A percentile compares a stretch with the other conserved stretches of the same genome.
phyloP scores from a whole-genome alignment of 129 eudicot genomes.

The Ambrosia trifida region DNA sequence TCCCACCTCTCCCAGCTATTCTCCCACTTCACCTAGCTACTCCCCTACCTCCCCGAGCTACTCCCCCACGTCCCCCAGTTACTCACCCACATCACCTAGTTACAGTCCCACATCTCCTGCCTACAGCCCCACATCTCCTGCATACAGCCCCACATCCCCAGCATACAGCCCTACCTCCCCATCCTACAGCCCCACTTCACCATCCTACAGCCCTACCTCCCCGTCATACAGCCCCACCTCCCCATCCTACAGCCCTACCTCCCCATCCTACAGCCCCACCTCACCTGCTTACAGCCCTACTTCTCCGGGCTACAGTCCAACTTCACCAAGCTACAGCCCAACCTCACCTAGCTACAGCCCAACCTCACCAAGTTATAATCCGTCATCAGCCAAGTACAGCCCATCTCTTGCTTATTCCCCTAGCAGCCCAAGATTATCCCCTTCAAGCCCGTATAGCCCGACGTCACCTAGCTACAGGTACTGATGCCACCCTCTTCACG shows the following conservation, averaged over 20 bases:
- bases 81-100: slow-evolving; percentile 76
- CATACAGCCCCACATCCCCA: slow-evolving; percentile 88
- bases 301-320: slow-evolving; percentile 81
- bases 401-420: slow-evolving; percentile 94
- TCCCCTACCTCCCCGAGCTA: slow-evolving; percentile 70
- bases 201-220: slow-evolving; percentile 80
- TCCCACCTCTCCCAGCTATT: slow-evolving; percentile 62
- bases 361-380: slow-evolving; percentile 77
- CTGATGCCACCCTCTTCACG: background rate
- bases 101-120: slow-evolving; percentile 92
- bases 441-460: slow-evolving; percentile 92
- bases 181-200: slow-evolving; percentile 80
- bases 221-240: slow-evolving; percentile 90
- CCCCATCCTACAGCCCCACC: slow-evolving; percentile 85
- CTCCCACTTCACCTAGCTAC: slow-evolving; percentile 66
- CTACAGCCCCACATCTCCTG: slow-evolving; percentile 87
- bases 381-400: slow-evolving; percentile 86
- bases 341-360: slow-evolving; percentile 90
- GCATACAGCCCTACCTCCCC: slow-evolving; percentile 89
- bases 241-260: slow-evolving; percentile 83
- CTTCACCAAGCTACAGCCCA: slow-evolving; percentile 83
- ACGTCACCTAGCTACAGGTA: slow-evolving; percentile 96
- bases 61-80: slow-evolving; percentile 78
- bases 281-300: slow-evolving; percentile 88
- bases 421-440: slow-evolving; percentile 82